Evolutionary conservation across 768 basidiomycete genomes (phyloP).

Genomic region (Serendipita vermifera): DNA sequence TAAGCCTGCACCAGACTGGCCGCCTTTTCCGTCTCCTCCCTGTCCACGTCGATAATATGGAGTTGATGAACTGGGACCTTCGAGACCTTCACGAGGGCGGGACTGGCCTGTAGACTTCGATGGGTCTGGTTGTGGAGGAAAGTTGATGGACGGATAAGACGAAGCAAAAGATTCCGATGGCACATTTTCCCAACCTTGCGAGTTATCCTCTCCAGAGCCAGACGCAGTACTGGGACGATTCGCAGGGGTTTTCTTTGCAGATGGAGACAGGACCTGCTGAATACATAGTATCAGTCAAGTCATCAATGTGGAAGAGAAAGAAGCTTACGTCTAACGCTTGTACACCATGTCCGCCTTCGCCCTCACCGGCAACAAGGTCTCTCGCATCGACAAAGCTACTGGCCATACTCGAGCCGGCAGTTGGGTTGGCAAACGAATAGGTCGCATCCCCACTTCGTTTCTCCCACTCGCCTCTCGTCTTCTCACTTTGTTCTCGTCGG

Average conservation of each 20-base stretch:
- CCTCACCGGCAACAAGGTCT: constrained; percentile 31
- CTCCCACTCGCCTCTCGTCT: constrained; percentile 33
- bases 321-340: constrained; percentile 20
- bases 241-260: not conserved
- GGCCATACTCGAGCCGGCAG: constrained; percentile 1
- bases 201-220: constrained; percentile 9
- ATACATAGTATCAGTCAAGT: constrained; percentile 16
- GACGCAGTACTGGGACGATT: not conserved
- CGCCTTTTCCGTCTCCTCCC: not conserved
- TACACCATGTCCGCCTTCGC: constrained; percentile 17
- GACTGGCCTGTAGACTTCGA: constrained; percentile 32
- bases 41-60: constrained; percentile 1
- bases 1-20: constrained; percentile 13
- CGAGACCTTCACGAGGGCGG: too few species aligned
- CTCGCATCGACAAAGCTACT: constrained; percentile 28
- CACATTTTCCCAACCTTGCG: constrained; percentile 61
- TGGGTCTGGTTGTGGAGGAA: constrained; percentile 48
- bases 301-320: not conserved
- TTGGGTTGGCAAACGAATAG: not conserved
- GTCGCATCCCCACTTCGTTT: not conserved
- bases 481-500: constrained; percentile 62
- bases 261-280: constrained; percentile 5
- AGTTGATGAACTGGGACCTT: constrained; percentile 16
- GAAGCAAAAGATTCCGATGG: constrained; percentile 33
- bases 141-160: constrained; percentile 71